Base-by-base conservation (phyloP, 148 eudicot species). In the Silene uniflora region DNA sequence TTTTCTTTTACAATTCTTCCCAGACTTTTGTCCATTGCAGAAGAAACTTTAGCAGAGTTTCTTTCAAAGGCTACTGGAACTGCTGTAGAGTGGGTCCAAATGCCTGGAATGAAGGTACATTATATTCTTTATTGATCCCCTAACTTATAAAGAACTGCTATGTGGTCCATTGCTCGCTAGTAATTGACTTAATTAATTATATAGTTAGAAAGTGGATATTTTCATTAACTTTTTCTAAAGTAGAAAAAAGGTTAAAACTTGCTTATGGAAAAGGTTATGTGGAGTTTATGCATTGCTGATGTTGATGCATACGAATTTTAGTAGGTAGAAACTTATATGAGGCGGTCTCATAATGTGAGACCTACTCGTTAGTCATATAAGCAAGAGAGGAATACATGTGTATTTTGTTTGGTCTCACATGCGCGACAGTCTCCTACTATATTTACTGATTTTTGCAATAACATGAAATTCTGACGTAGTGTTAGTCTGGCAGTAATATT, bases 21-120 rank as follows among this genome's bases (percentile, higher is more conserved):
- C 86, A 95, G 98, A 81, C 98, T 94, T 88, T 85, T 93, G 97
- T 90, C 98, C 91, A 93, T 93, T 88, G 98, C 98, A 91, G 98
- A 93, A 88, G 98, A 94, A 72, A 94, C 98, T 91, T 94, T 94
- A 91, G 83, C 98, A 90, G 98, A 94, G 97, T 94, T 94, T 94
- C 91, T 94, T 86, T 94, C 98, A 61, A 94, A 94, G 98, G 98
- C 98, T 67, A 94, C 97, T 89, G 98, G 98, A 91, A 94, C 98
- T 82, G 98, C 98, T 84, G 89, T 94, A 69, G 98, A 94, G 98
- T 94, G 98, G 98, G 98, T 94, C 97, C 98, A 91, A 89, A 94
- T 94, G 98, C 98, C 98, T 92, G 98, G 98, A 94, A 94, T 94
- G 98, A 94, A 94, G 98, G 98, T 94, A 93, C 73, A 64, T 12